phyloP scores from a whole-genome alignment of 441 rosid species.

The Lepidium campestre region DNA sequence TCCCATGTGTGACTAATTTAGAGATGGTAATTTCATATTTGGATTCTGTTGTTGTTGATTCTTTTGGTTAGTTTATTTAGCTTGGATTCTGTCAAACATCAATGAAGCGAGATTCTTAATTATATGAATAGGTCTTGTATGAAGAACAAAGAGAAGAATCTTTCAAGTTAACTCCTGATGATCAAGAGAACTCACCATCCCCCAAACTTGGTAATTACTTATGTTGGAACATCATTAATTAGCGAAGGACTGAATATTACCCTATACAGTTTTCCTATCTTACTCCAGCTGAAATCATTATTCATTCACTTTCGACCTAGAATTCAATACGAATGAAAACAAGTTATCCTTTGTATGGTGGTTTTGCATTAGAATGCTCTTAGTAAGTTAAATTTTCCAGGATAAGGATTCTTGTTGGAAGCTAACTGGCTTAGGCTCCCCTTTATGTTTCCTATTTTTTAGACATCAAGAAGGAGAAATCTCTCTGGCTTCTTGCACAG shows the following conservation, averaged over 20 bases:
- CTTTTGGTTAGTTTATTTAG: neutral
- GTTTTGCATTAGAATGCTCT: neutral
- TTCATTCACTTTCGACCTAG: neutral
- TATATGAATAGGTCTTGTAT: conserved; percentile 34
- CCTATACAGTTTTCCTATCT: neutral
- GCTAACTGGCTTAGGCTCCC: neutral
- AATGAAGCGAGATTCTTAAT: neutral
- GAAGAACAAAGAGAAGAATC: conserved; percentile 41
- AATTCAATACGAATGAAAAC: neutral
- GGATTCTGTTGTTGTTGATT: neutral
- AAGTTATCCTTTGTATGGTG: neutral
- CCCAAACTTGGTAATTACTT: conserved; percentile 47
- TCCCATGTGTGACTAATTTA: conserved; percentile 32
- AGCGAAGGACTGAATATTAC: neutral
- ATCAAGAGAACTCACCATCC: conserved; percentile 44
- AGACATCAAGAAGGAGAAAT: conserved; percentile 70
- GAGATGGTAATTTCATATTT: conserved; percentile 35
- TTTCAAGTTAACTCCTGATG: conserved; percentile 34
- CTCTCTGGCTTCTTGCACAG: conserved; percentile 73
- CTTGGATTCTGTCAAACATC: neutral
- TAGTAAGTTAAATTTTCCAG: neutral
- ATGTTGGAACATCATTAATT: neutral
- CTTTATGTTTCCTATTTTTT: neutral
- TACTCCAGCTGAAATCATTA: too few species aligned
- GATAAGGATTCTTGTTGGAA: neutral